Evolutionary conservation across 768 basidiomycete species (phyloP), one percentile per base, ranked within the genome.

Genomic region (Mycena polygramma): DNA sequence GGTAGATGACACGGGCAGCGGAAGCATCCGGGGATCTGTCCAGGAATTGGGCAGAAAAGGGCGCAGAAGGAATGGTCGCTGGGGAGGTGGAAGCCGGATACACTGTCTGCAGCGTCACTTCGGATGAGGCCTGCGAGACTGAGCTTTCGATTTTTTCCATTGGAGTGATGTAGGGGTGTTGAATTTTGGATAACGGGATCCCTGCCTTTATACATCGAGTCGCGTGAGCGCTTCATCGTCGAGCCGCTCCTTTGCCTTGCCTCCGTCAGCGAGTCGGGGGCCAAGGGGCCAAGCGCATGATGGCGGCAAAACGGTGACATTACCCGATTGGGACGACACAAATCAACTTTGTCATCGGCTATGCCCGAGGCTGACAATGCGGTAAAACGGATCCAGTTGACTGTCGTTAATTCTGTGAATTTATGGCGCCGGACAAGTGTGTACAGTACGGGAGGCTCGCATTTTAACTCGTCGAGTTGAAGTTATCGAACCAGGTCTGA

Each of bases 1-100:
- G 64, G 79, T 88, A 90, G 13, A 75, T 65, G 35, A 61, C 74
- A 22, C 89, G 82, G 19, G 80, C 79, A 11, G 73, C 74, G 8
- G 72, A 41, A 1, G 75, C 76, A 24, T 65, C 70, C 15, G 70
- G 72, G 6, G 69, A 58, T 26, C 65, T 41, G 45, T 77, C 75
- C 52, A 75, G 64, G 65, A 81, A 78, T 20, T 76, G 72, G 10
- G 35, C 22, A 0, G 72, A 63, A 68, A 76, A 74, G 4, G 71
- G 73, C 17, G 22, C 20, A 48, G 59, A 41, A 19, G 13, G 7
- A 37, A 57, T 53, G 22, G 14, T 14, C 14, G 45, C 45, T 2
- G 45, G 13, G 45, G 13, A 46, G 14, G 19, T 46, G 14, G 45
- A 19, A 30, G 19, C 19, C 14, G 7, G 48, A 17, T 19, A 48